Percentiles rank a stretch among this genome's conserved stretches.
Conservation (phyloP, 768 basidiomycete genomes). For the Xerocomus brunneocitrinus region DNA sequence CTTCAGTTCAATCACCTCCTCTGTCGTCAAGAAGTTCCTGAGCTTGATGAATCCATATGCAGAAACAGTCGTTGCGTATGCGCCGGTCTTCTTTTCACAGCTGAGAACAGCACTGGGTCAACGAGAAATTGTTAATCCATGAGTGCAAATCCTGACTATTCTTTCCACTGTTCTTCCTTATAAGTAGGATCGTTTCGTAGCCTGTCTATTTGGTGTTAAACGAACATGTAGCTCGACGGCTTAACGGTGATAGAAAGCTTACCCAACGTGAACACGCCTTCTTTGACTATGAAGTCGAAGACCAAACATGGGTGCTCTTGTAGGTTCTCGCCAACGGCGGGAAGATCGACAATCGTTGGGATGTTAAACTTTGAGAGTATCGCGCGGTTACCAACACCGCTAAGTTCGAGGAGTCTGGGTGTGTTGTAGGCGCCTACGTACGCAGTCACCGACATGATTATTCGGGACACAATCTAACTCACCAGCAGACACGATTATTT, state of each 20-base stretch:
- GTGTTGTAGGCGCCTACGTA: conserved; percentile 13
- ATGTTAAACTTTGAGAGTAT: conserved; percentile 14
- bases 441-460: not conserved
- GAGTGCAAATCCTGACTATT: conserved; percentile 13
- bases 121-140: not conserved
- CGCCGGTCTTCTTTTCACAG: conserved; percentile 9
- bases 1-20: conserved; percentile 14
- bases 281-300: not conserved
- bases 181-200: conserved; percentile 12
- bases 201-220: not conserved
- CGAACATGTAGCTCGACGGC: not conserved
- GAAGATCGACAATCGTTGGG: conserved; percentile 7
- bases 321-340: conserved; percentile 18
- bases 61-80: conserved; percentile 14
- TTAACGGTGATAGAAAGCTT: not conserved
- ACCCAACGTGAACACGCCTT: not conserved
- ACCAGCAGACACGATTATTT: not conserved
- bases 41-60: conserved; percentile 19
- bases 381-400: conserved; percentile 12
- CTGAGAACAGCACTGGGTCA: not conserved
- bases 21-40: conserved; percentile 7
- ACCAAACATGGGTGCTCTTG: conserved; percentile 14
- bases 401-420: conserved; percentile 17
- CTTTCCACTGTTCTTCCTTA: conserved; percentile 5
- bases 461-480: not conserved